phyloP scores from a whole-genome alignment of 2,329 filamentous ascomycete species.

The Botryotinia calthae region DNA sequence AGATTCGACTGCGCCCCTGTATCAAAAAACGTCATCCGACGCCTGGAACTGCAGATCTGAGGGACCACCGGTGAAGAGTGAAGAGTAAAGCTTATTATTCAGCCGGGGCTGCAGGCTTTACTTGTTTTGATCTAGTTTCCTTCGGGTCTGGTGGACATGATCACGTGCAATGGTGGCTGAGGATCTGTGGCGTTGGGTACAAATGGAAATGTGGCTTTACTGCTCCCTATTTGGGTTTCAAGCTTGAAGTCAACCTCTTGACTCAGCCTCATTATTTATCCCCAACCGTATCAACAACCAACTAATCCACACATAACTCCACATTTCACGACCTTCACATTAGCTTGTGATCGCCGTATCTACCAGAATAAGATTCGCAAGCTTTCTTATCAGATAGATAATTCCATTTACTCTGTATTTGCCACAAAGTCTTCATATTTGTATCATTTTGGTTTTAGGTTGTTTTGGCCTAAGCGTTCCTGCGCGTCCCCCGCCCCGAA shows the following conservation, averaged over 20 bases:
- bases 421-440: conserved; percentile 21
- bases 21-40: conserved; percentile 15
- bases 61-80: background rate
- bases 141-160: accelerated
- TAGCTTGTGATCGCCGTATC: background rate
- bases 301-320: conserved; percentile 16
- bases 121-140: background rate
- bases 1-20: conserved; percentile 15
- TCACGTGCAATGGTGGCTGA: background rate
- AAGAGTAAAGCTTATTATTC: conserved; percentile 10
- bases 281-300: conserved; percentile 10
- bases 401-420: conserved; percentile 14
- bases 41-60: conserved; percentile 5
- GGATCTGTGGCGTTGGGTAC: background rate
- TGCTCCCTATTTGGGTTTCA: background rate
- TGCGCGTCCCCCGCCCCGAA: conserved; percentile 25
- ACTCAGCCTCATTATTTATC: conserved; percentile 15
- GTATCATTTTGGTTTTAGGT: conserved; percentile 23
- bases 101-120: background rate
- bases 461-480: conserved; percentile 18
- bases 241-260: background rate
- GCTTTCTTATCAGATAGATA: background rate
- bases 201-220: background rate
- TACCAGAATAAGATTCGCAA: background rate
- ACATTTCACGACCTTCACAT: background rate